Conservation (phyloP, 768 basidiomycete species). For the Psilocybe subaeruginosa region DNA sequence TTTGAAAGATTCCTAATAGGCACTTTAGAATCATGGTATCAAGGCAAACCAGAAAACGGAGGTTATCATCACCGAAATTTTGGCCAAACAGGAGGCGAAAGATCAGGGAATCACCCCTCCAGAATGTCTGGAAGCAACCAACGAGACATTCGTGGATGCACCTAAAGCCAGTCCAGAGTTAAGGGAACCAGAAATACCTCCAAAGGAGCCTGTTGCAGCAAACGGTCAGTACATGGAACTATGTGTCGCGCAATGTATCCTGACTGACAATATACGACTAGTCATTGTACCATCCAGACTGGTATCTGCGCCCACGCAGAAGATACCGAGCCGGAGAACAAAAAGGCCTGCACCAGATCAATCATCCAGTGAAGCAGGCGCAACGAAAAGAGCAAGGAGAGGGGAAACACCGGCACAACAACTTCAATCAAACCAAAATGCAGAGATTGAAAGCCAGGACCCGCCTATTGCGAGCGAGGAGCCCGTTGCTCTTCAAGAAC, state of each 20-base stretch:
- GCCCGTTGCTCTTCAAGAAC: background rate
- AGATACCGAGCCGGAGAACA: background rate
- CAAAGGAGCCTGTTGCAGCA: too few relatives aligned
- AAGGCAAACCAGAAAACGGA: conserved; percentile 10
- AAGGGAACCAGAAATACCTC: too few relatives aligned
- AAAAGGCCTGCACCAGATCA: background rate
- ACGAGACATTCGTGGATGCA: too few relatives aligned
- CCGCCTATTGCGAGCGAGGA: background rate
- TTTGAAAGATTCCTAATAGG: background rate
- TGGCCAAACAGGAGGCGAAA: background rate
- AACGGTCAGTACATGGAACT: too few relatives aligned
- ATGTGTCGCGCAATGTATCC: too few relatives aligned
- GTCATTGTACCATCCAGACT: too few relatives aligned
- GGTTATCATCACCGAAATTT: background rate
- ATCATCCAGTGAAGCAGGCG: background rate
- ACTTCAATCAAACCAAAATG: too few relatives aligned
- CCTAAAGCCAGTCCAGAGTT: too few relatives aligned
- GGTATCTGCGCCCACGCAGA: background rate
- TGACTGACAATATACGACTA: too few relatives aligned
- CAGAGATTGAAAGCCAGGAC: background rate
- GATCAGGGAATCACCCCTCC: too few relatives aligned
- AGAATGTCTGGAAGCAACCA: too few relatives aligned
- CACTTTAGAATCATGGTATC: background rate
- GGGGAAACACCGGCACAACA: background rate
- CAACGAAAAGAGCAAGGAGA: background rate